Conservation (phyloP, 2,329 filamentous ascomycete species). For the Pseudogymnoascus sp. region DNA sequence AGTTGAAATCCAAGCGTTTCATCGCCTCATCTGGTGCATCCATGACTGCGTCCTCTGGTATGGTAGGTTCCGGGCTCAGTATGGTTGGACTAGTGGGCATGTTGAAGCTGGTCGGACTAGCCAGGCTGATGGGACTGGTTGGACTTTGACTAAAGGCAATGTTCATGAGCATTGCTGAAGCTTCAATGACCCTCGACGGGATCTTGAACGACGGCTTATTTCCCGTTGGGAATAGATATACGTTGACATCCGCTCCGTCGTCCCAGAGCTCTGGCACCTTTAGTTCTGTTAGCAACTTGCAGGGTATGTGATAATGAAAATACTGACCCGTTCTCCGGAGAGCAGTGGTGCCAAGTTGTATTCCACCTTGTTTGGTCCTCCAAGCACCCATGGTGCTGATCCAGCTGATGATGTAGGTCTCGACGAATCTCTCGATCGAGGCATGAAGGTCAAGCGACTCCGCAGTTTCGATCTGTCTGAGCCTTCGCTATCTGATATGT, state of each 20-base stretch:
- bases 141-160: slow-evolving; percentile 13
- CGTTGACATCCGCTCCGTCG: slow-evolving; percentile 47
- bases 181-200: slow-evolving; percentile 43
- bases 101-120: slow-evolving; percentile 35
- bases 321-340: slow-evolving; percentile 46
- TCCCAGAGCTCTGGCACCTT: slow-evolving; percentile 61
- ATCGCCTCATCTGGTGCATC: slow-evolving; percentile 26
- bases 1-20: slow-evolving; percentile 39
- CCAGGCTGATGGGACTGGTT: slow-evolving; percentile 15
- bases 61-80: not conserved
- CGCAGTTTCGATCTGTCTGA: slow-evolving; percentile 1
- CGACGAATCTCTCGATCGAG: slow-evolving; percentile 18
- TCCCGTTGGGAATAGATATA: slow-evolving; percentile 49
- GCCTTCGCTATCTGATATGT: not conserved
- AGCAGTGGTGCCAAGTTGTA: slow-evolving; percentile 47
- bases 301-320: not conserved
- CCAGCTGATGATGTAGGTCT: not conserved
- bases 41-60: not conserved
- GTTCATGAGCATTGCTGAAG: slow-evolving; percentile 32
- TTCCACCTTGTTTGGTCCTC: slow-evolving; percentile 43
- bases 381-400: slow-evolving; percentile 45
- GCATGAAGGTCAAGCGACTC: slow-evolving; percentile 3
- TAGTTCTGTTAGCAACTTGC: slow-evolving; percentile 13
- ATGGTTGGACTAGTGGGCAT: slow-evolving; percentile 39
- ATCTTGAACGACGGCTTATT: slow-evolving; percentile 54